Evolutionary conservation across 176 grass and related monocot species (phyloP).

Genomic region (Thinopyrum elongatum): DNA sequence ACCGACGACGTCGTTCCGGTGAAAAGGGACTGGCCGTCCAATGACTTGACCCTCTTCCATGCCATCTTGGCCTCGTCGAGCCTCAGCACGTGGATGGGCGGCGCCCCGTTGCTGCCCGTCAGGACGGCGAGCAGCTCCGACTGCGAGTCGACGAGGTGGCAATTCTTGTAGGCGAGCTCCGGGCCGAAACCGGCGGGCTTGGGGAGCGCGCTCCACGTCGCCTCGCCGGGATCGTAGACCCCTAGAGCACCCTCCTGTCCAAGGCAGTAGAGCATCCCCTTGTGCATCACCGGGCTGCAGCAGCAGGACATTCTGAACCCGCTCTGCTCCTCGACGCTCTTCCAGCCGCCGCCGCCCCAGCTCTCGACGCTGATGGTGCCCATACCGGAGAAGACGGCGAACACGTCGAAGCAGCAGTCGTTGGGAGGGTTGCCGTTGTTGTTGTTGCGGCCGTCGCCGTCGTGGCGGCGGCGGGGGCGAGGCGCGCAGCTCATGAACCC

Average conservation of each 20-base stretch:
- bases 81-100: background rate
- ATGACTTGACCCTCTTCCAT: background rate
- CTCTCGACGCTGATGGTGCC: background rate
- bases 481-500: background rate
- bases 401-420: background rate
- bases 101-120: background rate
- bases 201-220: background rate
- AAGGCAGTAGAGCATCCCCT: background rate
- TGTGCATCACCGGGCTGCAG: constrained; percentile 15
- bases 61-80: background rate
- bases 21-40: background rate
- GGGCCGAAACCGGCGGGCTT: background rate
- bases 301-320: background rate
- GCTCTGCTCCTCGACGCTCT: background rate
- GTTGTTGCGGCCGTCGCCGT: background rate
- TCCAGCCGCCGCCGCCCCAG: background rate
- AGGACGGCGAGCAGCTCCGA: background rate
- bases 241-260: background rate
- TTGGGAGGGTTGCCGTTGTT: background rate
- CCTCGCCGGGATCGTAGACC: background rate
- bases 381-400: background rate
- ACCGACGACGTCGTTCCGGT: background rate
- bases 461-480: background rate
- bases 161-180: background rate
- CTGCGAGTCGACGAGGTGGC: background rate